phyloP scores from a whole-genome alignment of 306 rosid genomes.

The Prosopis cineraria region DNA sequence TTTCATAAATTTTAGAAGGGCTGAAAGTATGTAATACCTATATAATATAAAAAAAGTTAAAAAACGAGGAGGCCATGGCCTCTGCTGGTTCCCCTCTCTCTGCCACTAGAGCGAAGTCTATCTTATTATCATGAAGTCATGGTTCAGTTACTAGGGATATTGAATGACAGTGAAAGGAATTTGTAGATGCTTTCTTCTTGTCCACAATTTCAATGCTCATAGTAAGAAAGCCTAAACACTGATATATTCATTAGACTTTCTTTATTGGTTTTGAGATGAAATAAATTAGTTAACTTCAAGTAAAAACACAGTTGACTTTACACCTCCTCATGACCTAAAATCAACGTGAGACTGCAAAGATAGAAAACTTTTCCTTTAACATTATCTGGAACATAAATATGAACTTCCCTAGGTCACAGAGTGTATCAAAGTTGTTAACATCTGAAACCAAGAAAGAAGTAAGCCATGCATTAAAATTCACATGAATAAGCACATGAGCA shows the following conservation, averaged over 20 bases:
- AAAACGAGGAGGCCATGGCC: no score
- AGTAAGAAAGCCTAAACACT: background rate
- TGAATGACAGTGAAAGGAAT: background rate
- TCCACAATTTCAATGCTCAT: background rate
- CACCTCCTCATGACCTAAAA: background rate
- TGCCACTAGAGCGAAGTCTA: no score
- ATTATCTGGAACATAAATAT: background rate
- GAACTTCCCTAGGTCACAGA: slow-evolving; percentile 59
- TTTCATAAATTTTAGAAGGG: no score
- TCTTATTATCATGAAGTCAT: background rate
- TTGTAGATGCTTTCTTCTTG: background rate
- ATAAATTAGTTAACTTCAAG: background rate
- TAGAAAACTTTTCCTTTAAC: background rate
- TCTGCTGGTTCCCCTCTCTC: no score
- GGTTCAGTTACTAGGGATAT: background rate
- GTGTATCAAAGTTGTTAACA: slow-evolving; percentile 51
- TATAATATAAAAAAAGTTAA: no score
- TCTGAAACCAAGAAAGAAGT: slow-evolving; percentile 39
- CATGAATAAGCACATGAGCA: background rate
- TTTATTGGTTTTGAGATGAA: background rate
- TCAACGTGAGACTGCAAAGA: background rate
- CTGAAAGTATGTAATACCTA: no score
- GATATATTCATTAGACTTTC: background rate
- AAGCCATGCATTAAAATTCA: slow-evolving; percentile 4
- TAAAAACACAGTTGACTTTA: background rate